Conservation (phyloP, 345 rosid species). For the Citrus medica region DNA sequence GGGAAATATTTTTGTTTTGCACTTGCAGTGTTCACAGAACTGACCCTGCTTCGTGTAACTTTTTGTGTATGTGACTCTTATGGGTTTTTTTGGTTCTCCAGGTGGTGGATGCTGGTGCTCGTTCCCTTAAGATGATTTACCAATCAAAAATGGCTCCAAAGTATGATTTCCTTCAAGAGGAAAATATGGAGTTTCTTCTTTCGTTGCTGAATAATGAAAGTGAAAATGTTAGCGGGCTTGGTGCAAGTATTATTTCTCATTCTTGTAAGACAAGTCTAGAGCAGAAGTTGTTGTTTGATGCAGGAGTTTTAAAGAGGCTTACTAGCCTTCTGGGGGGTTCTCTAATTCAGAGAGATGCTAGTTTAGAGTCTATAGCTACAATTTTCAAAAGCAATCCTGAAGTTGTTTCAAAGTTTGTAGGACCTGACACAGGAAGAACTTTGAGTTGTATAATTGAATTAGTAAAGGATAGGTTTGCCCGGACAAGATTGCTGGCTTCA, state of each 20-base stretch:
- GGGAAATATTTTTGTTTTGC: background rate
- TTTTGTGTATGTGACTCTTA: background rate
- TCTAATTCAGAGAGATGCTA: constrained; percentile 66
- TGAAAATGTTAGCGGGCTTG: constrained; percentile 82
- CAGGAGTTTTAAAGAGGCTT: constrained; percentile 68
- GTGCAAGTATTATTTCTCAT: constrained; percentile 72
- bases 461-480: constrained; percentile 53
- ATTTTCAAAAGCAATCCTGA: constrained; percentile 58
- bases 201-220: constrained; percentile 58
- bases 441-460: constrained; percentile 55
- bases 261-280: constrained; percentile 64
- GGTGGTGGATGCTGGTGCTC: constrained; percentile 91
- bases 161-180: constrained; percentile 55
- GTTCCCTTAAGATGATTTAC: constrained; percentile 79
- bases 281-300: constrained; percentile 59
- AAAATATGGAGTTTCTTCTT: constrained; percentile 71
- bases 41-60: background rate
- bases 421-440: constrained; percentile 50
- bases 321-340: constrained; percentile 69
- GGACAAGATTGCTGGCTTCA: constrained; percentile 82
- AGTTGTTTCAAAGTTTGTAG: constrained; percentile 49
- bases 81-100: constrained; percentile 25
- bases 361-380: constrained; percentile 73
- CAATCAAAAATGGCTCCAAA: constrained; percentile 83
- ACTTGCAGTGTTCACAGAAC: background rate